Base-by-base conservation (phyloP, 164 flowering plant genomes). In the Stephania japonica region DNA sequence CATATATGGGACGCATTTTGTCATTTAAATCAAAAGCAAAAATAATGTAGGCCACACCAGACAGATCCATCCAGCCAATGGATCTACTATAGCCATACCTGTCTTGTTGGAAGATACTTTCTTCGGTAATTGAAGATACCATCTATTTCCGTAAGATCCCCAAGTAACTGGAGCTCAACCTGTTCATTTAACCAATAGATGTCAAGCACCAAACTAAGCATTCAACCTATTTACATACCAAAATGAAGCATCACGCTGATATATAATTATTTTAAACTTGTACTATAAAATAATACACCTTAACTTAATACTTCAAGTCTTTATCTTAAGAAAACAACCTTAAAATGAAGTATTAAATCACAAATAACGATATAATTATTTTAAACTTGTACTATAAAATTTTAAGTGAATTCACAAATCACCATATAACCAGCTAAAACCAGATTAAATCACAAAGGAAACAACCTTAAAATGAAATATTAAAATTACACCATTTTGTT, bases 101-200 rank as follows among this genome's bases (percentile, higher is more conserved):
- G 98, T 75, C 85, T 91, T 41, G 95, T 93, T 21, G 97, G 97
- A 72, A 93, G 92, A 86, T 93, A 93, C 80, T 93, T 93, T 80
- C 95, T 84, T 66, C 98, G 82, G 75, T 93, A 93, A 67, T 93
- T 90, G 78, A 91, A 93, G 62, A 93, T 93, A 44, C 90, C 91
- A 87, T 91, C 98, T 69, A 85, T 82, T 80, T 93, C 98, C 44
- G 68, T 80, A 49, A 77, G 79, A 82, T 86, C 89, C 49, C 84
- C 92, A 69, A 71, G 83, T 62, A 83, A 84, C 72, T 87, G 92
- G 80, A 93, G 90, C 81, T 90, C 98, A 81, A 90, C 97, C 98
- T 93, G 84, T 56, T 56, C 65, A 80, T 62, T 53, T 42, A 72
- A 32, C 44, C 21, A 66, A 76, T 62, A 78, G 23, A 67, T 74